Base-by-base conservation (phyloP, 805 yeast species). In the Monosporozyma servazzii region DNA sequence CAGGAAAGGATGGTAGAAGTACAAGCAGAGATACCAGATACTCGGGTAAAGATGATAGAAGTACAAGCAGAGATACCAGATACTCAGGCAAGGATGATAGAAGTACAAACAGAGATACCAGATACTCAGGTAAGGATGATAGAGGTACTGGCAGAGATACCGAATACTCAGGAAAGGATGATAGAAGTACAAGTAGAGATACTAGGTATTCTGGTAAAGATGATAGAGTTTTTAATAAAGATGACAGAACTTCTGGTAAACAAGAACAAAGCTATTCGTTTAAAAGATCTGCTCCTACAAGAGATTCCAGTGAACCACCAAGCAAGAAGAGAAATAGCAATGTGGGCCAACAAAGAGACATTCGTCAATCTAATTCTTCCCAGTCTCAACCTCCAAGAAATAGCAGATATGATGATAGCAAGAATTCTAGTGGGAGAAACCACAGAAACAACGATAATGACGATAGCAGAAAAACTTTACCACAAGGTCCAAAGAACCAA, bases 401-500 rank as follows among this genome's bases (percentile, higher is more conserved):
- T 41, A 41, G 23, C 44, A 41, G 44, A 41, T 41, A 41, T 11
- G 44, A 41, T 41, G 44, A 41, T 13, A 41, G 21, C 27, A 41
- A 41, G 15, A 13, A 20, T 13, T 5, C 17, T 21, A 13, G 44
- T 21, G 44, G 44, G 17, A 41, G 44, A 41, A 41, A 33, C 7
- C 27, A 25, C 7, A 25, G 27, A 5, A 33, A 33, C 33, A 30
- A 30, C n/a, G n/a, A 33, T 15, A 33, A 33, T 3, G 17, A 31
- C 13, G 48, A 45, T 21, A 45, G 15, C 30, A 31, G 39, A 10
- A 33, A 21, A 15, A 4, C 39, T 3, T 41, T 62, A 6, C 65
- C 65, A 6, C 63, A 62, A 39, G 65, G 65, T 0, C 65, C 65
- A 10, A 48, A 41, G 27, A 27, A 15, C 20, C 40, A 21, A 13